These are phyloP conservation scores for Podospora sp. DNA, from an alignment of 495 filamentous ascomycete genomes.

Conservation along the genomic window DNA sequence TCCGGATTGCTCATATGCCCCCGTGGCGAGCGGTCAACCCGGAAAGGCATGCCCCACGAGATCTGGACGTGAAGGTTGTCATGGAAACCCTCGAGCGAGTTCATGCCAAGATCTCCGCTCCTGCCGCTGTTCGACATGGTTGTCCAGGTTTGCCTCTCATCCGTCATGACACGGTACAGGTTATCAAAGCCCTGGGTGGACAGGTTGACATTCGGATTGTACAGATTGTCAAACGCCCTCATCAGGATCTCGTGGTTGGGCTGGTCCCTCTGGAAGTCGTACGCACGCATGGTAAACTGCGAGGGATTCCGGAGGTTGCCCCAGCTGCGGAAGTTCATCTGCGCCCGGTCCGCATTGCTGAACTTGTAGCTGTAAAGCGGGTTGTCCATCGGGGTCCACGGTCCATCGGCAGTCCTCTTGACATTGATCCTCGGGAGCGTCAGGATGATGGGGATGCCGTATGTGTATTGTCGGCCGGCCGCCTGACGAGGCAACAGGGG, in stretches of 20 bases:
- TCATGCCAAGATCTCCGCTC: not conserved
- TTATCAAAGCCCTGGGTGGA: not conserved
- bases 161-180: not conserved
- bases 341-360: not conserved
- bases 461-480: not conserved
- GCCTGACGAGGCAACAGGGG: not conserved
- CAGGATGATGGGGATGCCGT: slow-evolving; percentile 6
- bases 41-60: not conserved
- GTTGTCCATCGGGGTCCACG: not conserved
- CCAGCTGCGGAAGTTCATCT: not conserved
- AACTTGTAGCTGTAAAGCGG: not conserved
- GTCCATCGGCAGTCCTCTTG: slow-evolving; percentile 1
- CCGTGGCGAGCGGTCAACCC: not conserved
- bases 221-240: slow-evolving; percentile 2
- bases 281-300: slow-evolving; percentile 1
- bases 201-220: slow-evolving; percentile 3
- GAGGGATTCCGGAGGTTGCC: not conserved
- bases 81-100: slow-evolving; percentile 6
- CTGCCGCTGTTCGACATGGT: slow-evolving; percentile 4
- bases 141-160: slow-evolving; percentile 2
- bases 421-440: not conserved
- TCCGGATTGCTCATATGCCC: not conserved
- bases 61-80: slow-evolving; percentile 7
- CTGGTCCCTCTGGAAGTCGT: slow-evolving; percentile 2
- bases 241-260: slow-evolving; percentile 5